These are phyloP conservation scores for Intubia oerlemansii DNA, from an alignment of 2,329 filamentous ascomycete species.

Conservation along the genomic window DNA sequence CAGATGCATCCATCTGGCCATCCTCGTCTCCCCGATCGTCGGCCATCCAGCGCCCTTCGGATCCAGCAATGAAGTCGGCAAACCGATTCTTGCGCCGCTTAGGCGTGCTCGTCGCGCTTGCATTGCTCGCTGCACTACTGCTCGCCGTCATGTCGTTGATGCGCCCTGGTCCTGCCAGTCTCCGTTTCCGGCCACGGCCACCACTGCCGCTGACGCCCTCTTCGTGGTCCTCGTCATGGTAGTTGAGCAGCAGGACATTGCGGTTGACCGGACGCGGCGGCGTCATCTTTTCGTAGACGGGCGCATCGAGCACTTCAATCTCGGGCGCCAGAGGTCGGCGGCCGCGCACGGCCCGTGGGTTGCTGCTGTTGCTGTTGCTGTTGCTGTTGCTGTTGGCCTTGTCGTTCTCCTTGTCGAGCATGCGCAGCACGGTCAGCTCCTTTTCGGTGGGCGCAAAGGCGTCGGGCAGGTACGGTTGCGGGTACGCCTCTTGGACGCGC, in stretches of 20 bases:
- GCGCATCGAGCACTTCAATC: conserved; percentile 26
- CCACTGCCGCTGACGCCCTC: neutral
- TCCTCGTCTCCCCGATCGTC: neutral
- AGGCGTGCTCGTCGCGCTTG: neutral
- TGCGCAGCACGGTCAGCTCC: conserved; percentile 13
- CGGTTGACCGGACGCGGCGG: neutral
- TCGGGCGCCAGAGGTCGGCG: conserved; percentile 17
- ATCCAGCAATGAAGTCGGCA: conserved; percentile 6
- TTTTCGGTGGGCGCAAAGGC: conserved; percentile 16
- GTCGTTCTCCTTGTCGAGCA: conserved; percentile 7
- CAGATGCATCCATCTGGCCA: too few relatives aligned
- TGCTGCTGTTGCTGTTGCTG: too few relatives aligned
- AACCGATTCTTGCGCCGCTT: conserved; percentile 1
- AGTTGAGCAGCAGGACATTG: conserved; percentile 1
- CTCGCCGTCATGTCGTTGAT: too few relatives aligned
- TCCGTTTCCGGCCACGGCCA: neutral
- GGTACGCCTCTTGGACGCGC: conserved; percentile 24
- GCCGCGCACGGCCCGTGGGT: conserved; percentile 11
- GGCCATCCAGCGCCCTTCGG: neutral
- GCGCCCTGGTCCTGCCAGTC: too few relatives aligned
- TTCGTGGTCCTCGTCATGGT: neutral
- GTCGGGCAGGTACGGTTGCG: conserved; percentile 20
- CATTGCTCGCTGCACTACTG: too few relatives aligned
- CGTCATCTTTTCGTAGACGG: conserved; percentile 19
- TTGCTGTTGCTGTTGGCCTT: conserved; percentile 1